Percentiles rank a stretch among this genome's conserved stretches.
Evolutionary conservation across 2,329 filamentous ascomycete species (phyloP).

Genomic region (Plenodomus biglobosus): DNA sequence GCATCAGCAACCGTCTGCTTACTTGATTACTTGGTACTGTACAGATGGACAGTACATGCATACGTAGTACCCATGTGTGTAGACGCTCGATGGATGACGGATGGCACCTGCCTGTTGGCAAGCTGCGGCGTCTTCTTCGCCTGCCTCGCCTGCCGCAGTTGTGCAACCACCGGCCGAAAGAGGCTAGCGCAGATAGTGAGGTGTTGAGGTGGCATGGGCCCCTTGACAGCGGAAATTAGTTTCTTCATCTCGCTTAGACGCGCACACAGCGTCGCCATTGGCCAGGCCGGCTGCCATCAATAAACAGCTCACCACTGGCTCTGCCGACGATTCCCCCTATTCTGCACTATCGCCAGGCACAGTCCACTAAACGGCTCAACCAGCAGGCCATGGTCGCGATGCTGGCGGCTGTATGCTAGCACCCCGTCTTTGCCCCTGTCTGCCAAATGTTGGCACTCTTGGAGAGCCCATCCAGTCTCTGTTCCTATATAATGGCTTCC

Average conservation of each 20-base stretch:
- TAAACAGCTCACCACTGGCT: slow-evolving; percentile 34
- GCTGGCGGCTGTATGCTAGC: slow-evolving; percentile 31
- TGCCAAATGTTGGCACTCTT: slow-evolving; percentile 19
- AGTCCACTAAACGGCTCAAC: slow-evolving; percentile 28
- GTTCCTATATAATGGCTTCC: slow-evolving; percentile 42
- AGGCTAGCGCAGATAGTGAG: slow-evolving; percentile 23
- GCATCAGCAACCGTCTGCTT: too few relatives aligned
- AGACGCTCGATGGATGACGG: too few relatives aligned
- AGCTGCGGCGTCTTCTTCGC: too few relatives aligned
- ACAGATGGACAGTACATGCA: too few relatives aligned
- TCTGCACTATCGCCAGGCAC: slow-evolving; percentile 30
- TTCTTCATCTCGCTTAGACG: slow-evolving; percentile 38
- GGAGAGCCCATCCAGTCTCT: slow-evolving; percentile 26
- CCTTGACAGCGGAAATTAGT: slow-evolving; percentile 35
- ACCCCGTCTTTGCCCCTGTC: slow-evolving; percentile 29
- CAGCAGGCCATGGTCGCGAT: slow-evolving; percentile 26
- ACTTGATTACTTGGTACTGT: too few relatives aligned
- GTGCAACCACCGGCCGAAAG: slow-evolving; percentile 10
- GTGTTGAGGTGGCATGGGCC: slow-evolving; percentile 34
- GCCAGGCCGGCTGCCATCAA: slow-evolving; percentile 28
- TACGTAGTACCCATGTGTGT: too few relatives aligned
- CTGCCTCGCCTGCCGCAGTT: too few relatives aligned
- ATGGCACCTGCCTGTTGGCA: too few relatives aligned
- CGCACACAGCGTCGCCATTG: slow-evolving; percentile 26
- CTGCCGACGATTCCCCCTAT: slow-evolving; percentile 34